Base-by-base conservation (phyloP, 163 green algal species). In the Chloromonas sp. region DNA sequence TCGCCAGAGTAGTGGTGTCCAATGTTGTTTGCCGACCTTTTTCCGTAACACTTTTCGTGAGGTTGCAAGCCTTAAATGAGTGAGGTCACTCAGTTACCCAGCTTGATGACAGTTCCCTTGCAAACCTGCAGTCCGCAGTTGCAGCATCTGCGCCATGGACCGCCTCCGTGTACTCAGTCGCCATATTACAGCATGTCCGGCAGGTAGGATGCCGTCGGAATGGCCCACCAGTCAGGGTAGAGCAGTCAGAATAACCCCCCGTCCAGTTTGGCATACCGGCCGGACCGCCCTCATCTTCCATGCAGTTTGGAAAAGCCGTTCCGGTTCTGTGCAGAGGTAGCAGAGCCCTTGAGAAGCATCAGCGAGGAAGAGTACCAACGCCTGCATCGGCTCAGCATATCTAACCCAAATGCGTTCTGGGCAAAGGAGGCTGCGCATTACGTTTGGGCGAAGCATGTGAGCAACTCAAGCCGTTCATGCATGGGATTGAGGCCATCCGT, bases 341-440 rank as follows among this genome's bases (percentile, higher is more conserved):
- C 66, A 74, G 66, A 5, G 66, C 66, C 11, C 66, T 74, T 11
- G 66, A 5, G 5, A 11, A 11, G 11, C 66, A 11, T 11, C 5
- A 11, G 66, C 66, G 71, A 79, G 71, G 5, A 2, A 79, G 71
- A 11, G 2, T 3, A 36, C 71, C 71, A 59, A 58, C 2, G 71
- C 71, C 71, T 96, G 88, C 96, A 96, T 83, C 83, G 84, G 60
- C 77, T 84, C 3, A 93, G 87, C 2, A 79, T 98, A 0, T 88
- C 96, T 5, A 90, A 97, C 81, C 95, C 95, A 1, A 89, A 92
- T 60, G 89, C 58, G 71, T 98, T 98, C 82, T 98, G 95, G 95
- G 89, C 83, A 11, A 83, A 92, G 57, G 88, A 92, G 60, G 92
- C 91, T 36, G 14, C 83, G 78, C 60, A 91, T 0, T 96, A 95